Evolutionary conservation across 2,329 filamentous ascomycete genomes (phyloP), one percentile per base, ranked within the genome.

Genomic region (Emydomyces testavorans): DNA sequence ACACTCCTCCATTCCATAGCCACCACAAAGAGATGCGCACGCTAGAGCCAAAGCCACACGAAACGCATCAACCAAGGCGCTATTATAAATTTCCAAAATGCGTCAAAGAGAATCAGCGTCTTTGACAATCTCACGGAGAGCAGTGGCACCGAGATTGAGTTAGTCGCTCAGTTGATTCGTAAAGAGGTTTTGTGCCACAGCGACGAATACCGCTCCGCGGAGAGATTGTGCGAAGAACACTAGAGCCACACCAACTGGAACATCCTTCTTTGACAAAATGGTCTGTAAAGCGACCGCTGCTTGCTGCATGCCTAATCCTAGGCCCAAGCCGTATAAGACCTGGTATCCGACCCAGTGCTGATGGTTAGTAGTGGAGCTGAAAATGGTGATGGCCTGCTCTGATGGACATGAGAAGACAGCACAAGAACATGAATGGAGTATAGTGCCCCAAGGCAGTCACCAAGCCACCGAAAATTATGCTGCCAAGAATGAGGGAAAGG

Each of bases 41-140:
- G 71, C 68, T 56, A 80, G 65, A 1, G 74, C 72, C 6, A 81
- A 65, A 1, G 71, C 73, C 18, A 43, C 40, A 20, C 40, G 40
- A 6, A 84, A 75, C 52, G 76, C 73, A 58, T 47, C 45, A 3
- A 20, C 23, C n/a, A 47, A 18, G 6, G 21, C 45, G 15, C 11
- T 10, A 7, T 37, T 47, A 65, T 86, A 85, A 0, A 79, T 80
- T 0, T 67, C 54, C 1, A 80, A 65, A 5, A 88, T 79, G 0
- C 67, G 64, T 1, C 60, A 57, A 3, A 80, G 61, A 50, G 70
- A 75, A 50, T 76, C 56, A 0, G 40, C 8, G 21, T 63, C 54
- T 0, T 73, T 66, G 18, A 85, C 75, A 2, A 67, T 59, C 0
- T 66, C 58, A 51, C 74, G 72, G 16, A 89, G 67, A 40, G 78